A percentile compares a stretch with the other conserved stretches of the same genome.
Conservation (phyloP, 1,139 yeast genomes). For the Saccharomyces hybrid region DNA sequence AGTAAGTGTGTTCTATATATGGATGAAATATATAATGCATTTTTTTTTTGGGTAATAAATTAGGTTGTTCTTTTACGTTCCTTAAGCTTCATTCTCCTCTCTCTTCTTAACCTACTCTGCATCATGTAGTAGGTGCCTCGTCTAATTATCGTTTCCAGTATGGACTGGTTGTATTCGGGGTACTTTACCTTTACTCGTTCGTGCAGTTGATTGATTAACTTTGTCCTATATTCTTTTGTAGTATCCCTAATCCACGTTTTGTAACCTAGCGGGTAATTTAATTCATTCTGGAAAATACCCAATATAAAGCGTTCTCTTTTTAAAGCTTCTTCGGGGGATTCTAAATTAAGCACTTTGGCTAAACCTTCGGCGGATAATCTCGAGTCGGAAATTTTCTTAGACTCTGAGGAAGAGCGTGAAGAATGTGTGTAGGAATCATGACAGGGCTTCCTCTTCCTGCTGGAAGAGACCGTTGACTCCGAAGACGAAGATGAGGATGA, state of each 20-base stretch:
- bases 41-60: neutral
- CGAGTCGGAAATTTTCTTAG: slow-evolving; percentile 39
- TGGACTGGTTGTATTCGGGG: slow-evolving; percentile 44
- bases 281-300: slow-evolving; percentile 45
- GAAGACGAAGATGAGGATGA: neutral
- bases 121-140: slow-evolving; percentile 72
- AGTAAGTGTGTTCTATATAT: neutral
- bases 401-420: neutral
- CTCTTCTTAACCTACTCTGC: slow-evolving; percentile 71
- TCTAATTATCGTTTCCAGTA: slow-evolving; percentile 62
- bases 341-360: slow-evolving; percentile 46
- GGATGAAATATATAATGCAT: neutral
- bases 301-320: slow-evolving; percentile 55
- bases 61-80: slow-evolving; percentile 6
- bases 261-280: slow-evolving; percentile 63
- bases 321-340: slow-evolving; percentile 47
- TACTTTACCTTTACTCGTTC: slow-evolving; percentile 41
- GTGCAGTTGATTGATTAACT: slow-evolving; percentile 44
- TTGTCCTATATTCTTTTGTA: slow-evolving; percentile 41
- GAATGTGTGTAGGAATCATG: neutral
- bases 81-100: slow-evolving; percentile 44
- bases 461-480: neutral
- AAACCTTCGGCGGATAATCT: slow-evolving; percentile 51
- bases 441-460: neutral
- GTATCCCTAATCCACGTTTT: slow-evolving; percentile 82